Percentiles rank a stretch among this genome's conserved stretches.
These are phyloP conservation scores for Scutellaria baicalensis DNA, from an alignment of 257 asterid species.

Conservation along the genomic window DNA sequence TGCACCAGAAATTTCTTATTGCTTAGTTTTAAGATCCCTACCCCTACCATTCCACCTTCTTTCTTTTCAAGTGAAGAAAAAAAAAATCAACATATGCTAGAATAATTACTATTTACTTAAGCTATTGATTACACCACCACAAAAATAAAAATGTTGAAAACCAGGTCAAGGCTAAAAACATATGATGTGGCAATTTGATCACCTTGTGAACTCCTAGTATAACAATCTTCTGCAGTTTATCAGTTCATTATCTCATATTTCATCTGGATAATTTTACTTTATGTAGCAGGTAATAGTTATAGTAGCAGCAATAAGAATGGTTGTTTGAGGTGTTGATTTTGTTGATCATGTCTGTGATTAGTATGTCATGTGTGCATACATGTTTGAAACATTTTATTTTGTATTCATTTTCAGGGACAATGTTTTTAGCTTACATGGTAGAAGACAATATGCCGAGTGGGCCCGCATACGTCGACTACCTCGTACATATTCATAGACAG, in stretches of 20 bases:
- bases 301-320: too few relatives aligned
- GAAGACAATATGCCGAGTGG: constrained; percentile 75
- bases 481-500: constrained; percentile 70
- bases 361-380: too few relatives aligned
- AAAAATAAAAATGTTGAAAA: not conserved
- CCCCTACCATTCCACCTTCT: not conserved
- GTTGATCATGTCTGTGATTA: too few relatives aligned
- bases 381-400: not conserved
- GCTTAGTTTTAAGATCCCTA: not conserved
- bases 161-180: not conserved
- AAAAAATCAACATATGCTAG: too few relatives aligned
- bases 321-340: too few relatives aligned
- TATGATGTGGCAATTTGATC: not conserved
- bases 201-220: not conserved
- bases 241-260: not conserved
- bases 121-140: not conserved
- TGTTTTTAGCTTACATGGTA: constrained; percentile 65
- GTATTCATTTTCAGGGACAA: constrained; percentile 42
- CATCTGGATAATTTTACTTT: too few relatives aligned
- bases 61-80: not conserved
- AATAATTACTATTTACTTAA: not conserved
- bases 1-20: not conserved
- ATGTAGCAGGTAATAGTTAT: too few relatives aligned
- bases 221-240: not conserved
- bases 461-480: constrained; percentile 68